phyloP scores from a whole-genome alignment of 1,284 basidiomycete species.

The Microbotryum violaceum region DNA sequence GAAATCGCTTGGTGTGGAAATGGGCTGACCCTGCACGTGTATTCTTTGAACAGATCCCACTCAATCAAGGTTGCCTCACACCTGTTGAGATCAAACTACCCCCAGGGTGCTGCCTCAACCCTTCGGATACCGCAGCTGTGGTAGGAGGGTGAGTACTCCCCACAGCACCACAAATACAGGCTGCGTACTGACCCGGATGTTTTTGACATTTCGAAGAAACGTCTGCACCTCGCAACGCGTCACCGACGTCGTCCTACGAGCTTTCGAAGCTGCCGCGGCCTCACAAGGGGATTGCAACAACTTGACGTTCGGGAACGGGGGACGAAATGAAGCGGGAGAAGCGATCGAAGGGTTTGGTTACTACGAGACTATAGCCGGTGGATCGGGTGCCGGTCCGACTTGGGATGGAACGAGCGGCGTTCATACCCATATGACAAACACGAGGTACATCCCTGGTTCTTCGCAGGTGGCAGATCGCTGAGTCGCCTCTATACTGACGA shows the following conservation, averaged over 20 bases:
- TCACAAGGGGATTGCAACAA: slow-evolving; percentile 85
- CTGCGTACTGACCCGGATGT: not conserved
- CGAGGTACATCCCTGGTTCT: slow-evolving; percentile 41
- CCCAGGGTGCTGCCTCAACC: slow-evolving; percentile 66
- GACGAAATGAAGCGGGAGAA: slow-evolving; percentile 73
- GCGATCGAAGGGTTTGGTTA: slow-evolving; percentile 78
- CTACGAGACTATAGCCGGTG: slow-evolving; percentile 94
- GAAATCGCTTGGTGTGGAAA: not conserved
- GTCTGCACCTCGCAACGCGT: slow-evolving; percentile 72
- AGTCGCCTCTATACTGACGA: not conserved
- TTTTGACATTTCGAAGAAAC: slow-evolving; percentile 5
- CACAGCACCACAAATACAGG: not conserved
- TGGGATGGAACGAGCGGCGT: slow-evolving; percentile 63
- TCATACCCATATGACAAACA: slow-evolving; percentile 33
- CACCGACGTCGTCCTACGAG: slow-evolving; percentile 88
- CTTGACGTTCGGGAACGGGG: slow-evolving; percentile 82
- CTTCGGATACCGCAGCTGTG: slow-evolving; percentile 48
- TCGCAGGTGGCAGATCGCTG: too few relatives aligned
- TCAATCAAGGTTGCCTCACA: slow-evolving; percentile 83
- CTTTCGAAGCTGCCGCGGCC: slow-evolving; percentile 86
- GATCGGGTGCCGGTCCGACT: slow-evolving; percentile 77
- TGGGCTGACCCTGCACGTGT: slow-evolving; percentile 3
- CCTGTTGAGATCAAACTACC: slow-evolving; percentile 68
- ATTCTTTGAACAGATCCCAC: slow-evolving; percentile 53
- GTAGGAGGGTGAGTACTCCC: slow-evolving; percentile 13